Conservation (phyloP, 2,329 filamentous ascomycete species). For the Penicillium sp. region DNA sequence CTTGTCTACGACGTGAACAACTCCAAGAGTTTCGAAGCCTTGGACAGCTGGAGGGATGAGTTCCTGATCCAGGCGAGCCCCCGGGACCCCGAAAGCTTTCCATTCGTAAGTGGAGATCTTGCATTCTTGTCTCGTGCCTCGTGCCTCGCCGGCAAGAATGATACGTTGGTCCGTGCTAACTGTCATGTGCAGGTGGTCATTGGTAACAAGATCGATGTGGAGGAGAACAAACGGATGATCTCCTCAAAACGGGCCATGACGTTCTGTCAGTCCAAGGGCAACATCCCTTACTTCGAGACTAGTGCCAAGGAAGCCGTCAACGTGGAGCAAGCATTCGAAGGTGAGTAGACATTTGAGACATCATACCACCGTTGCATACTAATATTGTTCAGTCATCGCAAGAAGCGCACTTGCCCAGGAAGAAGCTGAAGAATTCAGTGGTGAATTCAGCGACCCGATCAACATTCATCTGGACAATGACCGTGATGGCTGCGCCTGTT, state of each 20-base stretch:
- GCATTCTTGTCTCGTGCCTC: background rate
- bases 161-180: constrained; percentile 11
- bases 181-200: constrained; percentile 70
- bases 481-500: constrained; percentile 91
- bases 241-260: constrained; percentile 95
- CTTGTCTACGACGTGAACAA: constrained; percentile 99
- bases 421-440: constrained; percentile 95
- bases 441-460: constrained; percentile 96
- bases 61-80: constrained; percentile 97
- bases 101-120: constrained; percentile 72
- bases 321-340: constrained; percentile 84
- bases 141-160: constrained; percentile 1
- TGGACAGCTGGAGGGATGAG: constrained; percentile 98
- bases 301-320: constrained; percentile 99
- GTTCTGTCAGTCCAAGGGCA: constrained; percentile 96
- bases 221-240: constrained; percentile 96
- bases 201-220: constrained; percentile 98
- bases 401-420: constrained; percentile 94
- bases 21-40: constrained; percentile 96
- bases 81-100: constrained; percentile 94
- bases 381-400: constrained; percentile 75
- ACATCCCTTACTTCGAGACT: constrained; percentile 98
- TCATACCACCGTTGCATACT: background rate
- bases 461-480: constrained; percentile 97
- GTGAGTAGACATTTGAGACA: constrained; percentile 41